A percentile compares a stretch with the other conserved stretches of the same genome.
Conservation (phyloP, 352 stramenopile genomes). For the Pythium angustatum region DNA sequence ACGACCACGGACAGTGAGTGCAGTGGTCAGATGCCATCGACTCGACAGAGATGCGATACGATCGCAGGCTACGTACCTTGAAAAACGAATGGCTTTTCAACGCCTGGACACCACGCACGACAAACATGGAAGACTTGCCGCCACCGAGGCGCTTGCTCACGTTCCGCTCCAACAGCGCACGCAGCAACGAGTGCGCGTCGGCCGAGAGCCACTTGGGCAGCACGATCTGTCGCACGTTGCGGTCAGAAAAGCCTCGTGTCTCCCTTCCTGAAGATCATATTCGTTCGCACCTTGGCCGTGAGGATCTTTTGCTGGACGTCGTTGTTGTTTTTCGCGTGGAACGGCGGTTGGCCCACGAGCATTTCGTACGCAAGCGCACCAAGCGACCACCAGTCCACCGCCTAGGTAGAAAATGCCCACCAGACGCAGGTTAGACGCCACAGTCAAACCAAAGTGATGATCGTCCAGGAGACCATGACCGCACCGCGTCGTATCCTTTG, state of each 20-base stretch:
- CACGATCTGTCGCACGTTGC: conserved; percentile 37
- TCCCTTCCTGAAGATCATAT: too few species aligned
- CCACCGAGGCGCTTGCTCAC: conserved; percentile 93
- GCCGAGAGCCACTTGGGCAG: conserved; percentile 82
- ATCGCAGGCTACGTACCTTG: conserved; percentile 44
- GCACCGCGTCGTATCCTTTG: conserved; percentile 80
- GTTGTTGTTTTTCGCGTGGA: conserved; percentile 67
- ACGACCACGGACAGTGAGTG: too few species aligned
- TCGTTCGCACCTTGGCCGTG: conserved; percentile 46
- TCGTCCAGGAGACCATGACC: neutral
- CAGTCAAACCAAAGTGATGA: too few species aligned
- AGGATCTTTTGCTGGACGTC: conserved; percentile 81
- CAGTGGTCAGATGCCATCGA: too few species aligned
- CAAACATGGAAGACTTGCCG: conserved; percentile 97
- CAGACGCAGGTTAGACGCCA: too few species aligned
- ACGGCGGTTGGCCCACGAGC: conserved; percentile 72
- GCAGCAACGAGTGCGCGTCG: conserved; percentile 93
- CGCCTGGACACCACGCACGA: conserved; percentile 94
- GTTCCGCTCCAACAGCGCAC: conserved; percentile 96
- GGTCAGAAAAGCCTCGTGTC: neutral
- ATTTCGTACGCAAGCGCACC: conserved; percentile 82
- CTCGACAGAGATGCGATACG: too few species aligned
- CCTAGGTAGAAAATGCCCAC: too few species aligned
- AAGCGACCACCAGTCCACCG: conserved; percentile 86
- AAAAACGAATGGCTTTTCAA: conserved; percentile 97